Conservation (phyloP, 192 early-diverging fungal genomes). For the Coemansia sp. region DNA sequence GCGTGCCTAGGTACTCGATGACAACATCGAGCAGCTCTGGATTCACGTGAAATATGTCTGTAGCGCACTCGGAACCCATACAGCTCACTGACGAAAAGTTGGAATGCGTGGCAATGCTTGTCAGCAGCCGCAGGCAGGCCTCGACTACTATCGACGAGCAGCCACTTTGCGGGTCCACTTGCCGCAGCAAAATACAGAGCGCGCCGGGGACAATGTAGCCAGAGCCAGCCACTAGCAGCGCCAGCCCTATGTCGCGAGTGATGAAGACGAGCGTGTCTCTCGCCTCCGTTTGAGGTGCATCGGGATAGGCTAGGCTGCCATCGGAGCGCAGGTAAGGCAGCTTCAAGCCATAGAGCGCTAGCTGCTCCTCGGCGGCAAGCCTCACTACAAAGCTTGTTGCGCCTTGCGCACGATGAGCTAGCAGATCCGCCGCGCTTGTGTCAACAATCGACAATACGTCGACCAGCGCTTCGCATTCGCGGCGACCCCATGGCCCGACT, state of each 20-base stretch:
- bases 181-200: conserved; percentile 23
- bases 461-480: background rate
- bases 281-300: conserved; percentile 9
- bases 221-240: conserved; percentile 17
- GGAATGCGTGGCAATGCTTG: conserved; percentile 7
- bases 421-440: conserved; percentile 9
- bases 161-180: conserved; percentile 6
- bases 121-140: conserved; percentile 29
- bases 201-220: conserved; percentile 24
- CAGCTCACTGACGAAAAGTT: conserved; percentile 7
- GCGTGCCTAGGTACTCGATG: background rate
- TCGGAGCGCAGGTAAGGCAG: conserved; percentile 22
- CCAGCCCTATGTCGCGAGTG: conserved; percentile 43
- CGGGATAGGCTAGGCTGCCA: conserved; percentile 26
- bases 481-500: conserved; percentile 29
- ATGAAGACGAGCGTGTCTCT: conserved; percentile 28
- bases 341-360: conserved; percentile 18
- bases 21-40: conserved; percentile 11
- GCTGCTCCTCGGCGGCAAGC: conserved; percentile 40
- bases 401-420: conserved; percentile 25
- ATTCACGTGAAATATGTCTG: conserved; percentile 30
- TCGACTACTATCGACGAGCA: conserved; percentile 8
- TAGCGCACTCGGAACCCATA: conserved; percentile 14
- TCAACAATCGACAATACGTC: conserved; percentile 17
- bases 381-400: conserved; percentile 15